Base-by-base conservation (phyloP, 108 stramenopile genomes). In the Halocafeteria seosinensis region DNA sequence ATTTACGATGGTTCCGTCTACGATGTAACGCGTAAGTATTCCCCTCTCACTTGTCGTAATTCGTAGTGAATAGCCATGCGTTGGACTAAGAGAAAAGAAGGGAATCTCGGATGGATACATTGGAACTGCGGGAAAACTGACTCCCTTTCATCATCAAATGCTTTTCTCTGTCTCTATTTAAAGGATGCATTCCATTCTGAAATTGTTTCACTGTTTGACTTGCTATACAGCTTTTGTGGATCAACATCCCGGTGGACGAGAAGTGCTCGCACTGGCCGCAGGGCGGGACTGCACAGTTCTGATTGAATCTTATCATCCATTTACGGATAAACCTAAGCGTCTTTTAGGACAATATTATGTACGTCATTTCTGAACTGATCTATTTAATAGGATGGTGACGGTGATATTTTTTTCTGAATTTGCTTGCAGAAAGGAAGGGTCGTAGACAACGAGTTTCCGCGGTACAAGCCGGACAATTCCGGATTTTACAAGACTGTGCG, bases 271-370 rank as follows among this genome's bases (percentile, higher is more conserved):
- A 29, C 55, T 75, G 12, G 55, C 51, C 55, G 74, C 72, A 6
- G 74, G 74, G 24, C 63, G 74, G 24, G 74, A 75, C 36, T 62
- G 35, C 50, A 75, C 74, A 12, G 72, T 64, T 23, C 68, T 69
- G 23, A 70, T 75, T 17, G 50, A 34, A 0, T 66, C 65, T 6
- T 75, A 75, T 61, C 74, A 75, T 60, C 74, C 74, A 25, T 75
- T 75, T 42, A 71, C 72, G 11, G n/a, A n/a, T n/a, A n/a, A n/a
- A n/a, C n/a, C n/a, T n/a, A n/a, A n/a, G n/a, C n/a, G n/a, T n/a
- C n/a, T n/a, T n/a, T n/a, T n/a, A 71, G 71, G 11, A 68, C 70
- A 63, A 71, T 73, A 65, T 64, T 72, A 38, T 5, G 50, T 23
- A 25, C 24, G 23, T n/a, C 52, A 26, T 59, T 26, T 30, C 24